Evolutionary conservation across 768 basidiomycete species (phyloP), one percentile per base, ranked within the genome.

Genomic region (Phylloporus rhodoxanthus): DNA sequence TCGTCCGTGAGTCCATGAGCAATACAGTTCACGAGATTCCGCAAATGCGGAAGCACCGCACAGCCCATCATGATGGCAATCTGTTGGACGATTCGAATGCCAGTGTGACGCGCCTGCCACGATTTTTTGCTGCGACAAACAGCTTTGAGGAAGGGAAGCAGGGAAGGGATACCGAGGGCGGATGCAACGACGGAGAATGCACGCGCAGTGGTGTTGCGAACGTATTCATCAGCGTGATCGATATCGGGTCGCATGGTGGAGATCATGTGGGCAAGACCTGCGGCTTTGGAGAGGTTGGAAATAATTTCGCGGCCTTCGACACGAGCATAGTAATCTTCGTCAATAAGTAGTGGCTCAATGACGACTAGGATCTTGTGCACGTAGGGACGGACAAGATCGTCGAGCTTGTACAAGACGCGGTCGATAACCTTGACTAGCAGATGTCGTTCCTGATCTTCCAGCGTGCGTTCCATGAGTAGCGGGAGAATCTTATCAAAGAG

Each of bases 31-130:
- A 99, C 96, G 39, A 99, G 76, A 62, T 97, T 98, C 43, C 94
- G 87, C 34, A 99, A 76, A 70, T 99, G 96, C 14, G 96, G 96
- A 2, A 99, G 79, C 20, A 98, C 92, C 15, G 95, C 95, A 59
- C 96, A 98, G 15, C 95, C 95, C 94, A 98, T 98, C 94, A 98
- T 97, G 63, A 97, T 95, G 19, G 96, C 95, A 44, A 99, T 98
- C 68, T 98, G 96, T 70, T 99, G 96, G 10, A 99, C 93, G 55
- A 99, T 98, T 61, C 96, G 92, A 61, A 99, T 98, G 70, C 96
- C 96, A 4, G 96, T 99, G 68, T 98, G 96, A 52, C 95, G 84
- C 8, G 96, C 96, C 69, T 99, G 96, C 96, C 96, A 99, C 8
- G 94, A 98, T 72, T 99, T 99, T 71, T 98, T 98, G 50, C 91